Percentiles rank a stretch among this genome's conserved stretches.
phyloP scores from a whole-genome alignment of 2,329 filamentous ascomycete genomes.

The Fusarium nygamai region DNA sequence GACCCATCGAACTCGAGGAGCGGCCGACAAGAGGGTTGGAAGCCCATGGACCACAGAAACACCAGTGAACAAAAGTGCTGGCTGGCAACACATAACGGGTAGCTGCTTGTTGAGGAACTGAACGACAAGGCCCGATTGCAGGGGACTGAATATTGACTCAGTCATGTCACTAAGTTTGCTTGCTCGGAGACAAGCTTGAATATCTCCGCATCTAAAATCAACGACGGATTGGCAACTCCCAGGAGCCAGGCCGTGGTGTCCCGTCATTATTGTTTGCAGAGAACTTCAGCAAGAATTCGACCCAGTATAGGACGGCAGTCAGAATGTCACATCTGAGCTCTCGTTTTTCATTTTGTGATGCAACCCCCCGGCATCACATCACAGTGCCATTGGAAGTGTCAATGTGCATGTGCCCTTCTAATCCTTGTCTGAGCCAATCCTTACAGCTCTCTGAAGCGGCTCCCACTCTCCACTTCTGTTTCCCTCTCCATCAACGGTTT shows the following conservation, averaged over 20 bases:
- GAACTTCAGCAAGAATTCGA: slow-evolving; percentile 6
- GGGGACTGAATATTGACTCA: slow-evolving; percentile 20
- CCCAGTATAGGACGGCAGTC: slow-evolving; percentile 32
- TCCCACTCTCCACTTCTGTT: slow-evolving; percentile 19
- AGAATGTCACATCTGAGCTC: slow-evolving; percentile 34
- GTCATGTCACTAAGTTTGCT: slow-evolving; percentile 21
- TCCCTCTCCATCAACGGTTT: slow-evolving; percentile 30
- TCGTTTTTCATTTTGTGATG: slow-evolving; percentile 35
- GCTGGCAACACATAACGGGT: slow-evolving; percentile 31
- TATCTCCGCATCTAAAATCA: slow-evolving; percentile 6
- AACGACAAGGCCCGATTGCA: slow-evolving; percentile 14
- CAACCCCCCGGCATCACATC: slow-evolving; percentile 33
- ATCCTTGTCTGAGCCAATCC: slow-evolving; percentile 36
- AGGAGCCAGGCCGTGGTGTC: slow-evolving; percentile 26
- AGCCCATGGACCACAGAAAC: background rate
- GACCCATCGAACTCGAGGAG: slow-evolving; percentile 3
- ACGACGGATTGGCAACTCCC: slow-evolving; percentile 12
- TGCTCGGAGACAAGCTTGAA: slow-evolving; percentile 11
- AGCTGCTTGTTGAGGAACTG: slow-evolving; percentile 26
- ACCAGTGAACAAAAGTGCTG: slow-evolving; percentile 15
- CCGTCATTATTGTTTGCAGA: slow-evolving; percentile 7
- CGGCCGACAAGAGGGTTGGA: slow-evolving; percentile 13
- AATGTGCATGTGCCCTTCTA: slow-evolving; percentile 18
- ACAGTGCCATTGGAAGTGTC: slow-evolving; percentile 23
- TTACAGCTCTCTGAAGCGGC: slow-evolving; percentile 6